Conservation (phyloP, 2,329 filamentous ascomycete genomes). For the Trichoderma arundinaceum region DNA sequence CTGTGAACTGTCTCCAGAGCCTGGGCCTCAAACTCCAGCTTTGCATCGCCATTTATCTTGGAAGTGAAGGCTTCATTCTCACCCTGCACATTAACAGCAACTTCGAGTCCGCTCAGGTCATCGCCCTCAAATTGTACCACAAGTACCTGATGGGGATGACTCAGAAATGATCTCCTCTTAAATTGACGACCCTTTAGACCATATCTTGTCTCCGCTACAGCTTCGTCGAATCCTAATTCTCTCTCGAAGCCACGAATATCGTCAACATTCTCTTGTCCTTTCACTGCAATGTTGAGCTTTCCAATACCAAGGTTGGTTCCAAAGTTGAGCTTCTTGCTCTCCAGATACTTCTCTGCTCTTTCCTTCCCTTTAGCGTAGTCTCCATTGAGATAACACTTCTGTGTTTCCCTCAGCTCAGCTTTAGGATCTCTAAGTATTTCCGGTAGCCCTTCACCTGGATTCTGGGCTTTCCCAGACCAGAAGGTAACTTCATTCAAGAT, state of each 20-base stretch:
- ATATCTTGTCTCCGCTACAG: constrained; percentile 25
- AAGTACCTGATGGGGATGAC: constrained; percentile 25
- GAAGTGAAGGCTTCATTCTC: constrained; percentile 28
- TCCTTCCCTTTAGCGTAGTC: constrained; percentile 22
- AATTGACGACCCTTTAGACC: constrained; percentile 3
- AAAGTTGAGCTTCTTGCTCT: constrained; percentile 29
- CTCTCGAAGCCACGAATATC: constrained; percentile 15
- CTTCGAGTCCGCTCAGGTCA: constrained; percentile 7
- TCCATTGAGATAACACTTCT: constrained; percentile 22
- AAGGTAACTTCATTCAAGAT: constrained; percentile 31
- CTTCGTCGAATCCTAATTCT: constrained; percentile 28
- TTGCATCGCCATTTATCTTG: constrained; percentile 3
- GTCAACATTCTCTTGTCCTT: background rate
- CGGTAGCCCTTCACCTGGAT: constrained; percentile 13
- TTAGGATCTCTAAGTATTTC: constrained; percentile 19
- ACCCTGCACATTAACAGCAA: constrained; percentile 11
- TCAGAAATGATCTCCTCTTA: constrained; percentile 18
- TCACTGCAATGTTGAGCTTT: constrained; percentile 11
- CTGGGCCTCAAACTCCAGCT: constrained; percentile 21
- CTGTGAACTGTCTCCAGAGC: constrained; percentile 29
- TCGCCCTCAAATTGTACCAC: constrained; percentile 21
- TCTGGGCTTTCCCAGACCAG: constrained; percentile 21
- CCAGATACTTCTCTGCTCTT: constrained; percentile 23
- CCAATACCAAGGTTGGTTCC: constrained; percentile 30
- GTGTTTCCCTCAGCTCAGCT: constrained; percentile 29